Percentiles rank a stretch among this genome's conserved stretches.
Conservation (phyloP, 208 protist genomes). For the Endotrypanum monterogeii region DNA sequence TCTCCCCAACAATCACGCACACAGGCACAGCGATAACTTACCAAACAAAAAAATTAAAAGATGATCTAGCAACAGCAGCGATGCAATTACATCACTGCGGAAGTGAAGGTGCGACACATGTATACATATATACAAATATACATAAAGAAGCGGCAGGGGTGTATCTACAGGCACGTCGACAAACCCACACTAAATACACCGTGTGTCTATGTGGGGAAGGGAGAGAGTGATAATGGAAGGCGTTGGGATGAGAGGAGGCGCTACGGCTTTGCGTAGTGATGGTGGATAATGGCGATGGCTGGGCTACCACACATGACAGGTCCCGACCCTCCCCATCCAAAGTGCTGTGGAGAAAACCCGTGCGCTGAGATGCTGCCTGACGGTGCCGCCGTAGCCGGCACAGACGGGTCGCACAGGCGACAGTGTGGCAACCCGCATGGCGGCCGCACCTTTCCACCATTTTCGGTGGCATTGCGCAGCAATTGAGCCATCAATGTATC, state of each 20-base stretch:
- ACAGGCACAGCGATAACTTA: too few relatives aligned
- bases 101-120: too few relatives aligned
- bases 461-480: conserved; percentile 6
- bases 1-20: too few relatives aligned
- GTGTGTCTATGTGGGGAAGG: too few relatives aligned
- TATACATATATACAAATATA: too few relatives aligned
- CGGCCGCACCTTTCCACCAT: conserved; percentile 12
- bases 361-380: not conserved
- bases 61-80: too few relatives aligned
- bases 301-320: conserved; percentile 39
- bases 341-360: not conserved
- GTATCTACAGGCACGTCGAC: too few relatives aligned
- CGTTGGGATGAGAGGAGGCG: not conserved
- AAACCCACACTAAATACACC: too few relatives aligned
- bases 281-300: conserved; percentile 50
- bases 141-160: too few relatives aligned
- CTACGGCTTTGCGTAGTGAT: conserved; percentile 44
- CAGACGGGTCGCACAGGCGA: conserved; percentile 19
- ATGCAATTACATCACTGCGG: too few relatives aligned
- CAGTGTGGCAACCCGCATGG: conserved; percentile 48
- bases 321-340: not conserved
- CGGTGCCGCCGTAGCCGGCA: not conserved
- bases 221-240: not conserved
- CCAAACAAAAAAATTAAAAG: too few relatives aligned
- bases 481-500: conserved; percentile 36